These are phyloP conservation scores for Beverwykella pulmonaria DNA, from an alignment of 495 filamentous ascomycete species.

Conservation along the genomic window DNA sequence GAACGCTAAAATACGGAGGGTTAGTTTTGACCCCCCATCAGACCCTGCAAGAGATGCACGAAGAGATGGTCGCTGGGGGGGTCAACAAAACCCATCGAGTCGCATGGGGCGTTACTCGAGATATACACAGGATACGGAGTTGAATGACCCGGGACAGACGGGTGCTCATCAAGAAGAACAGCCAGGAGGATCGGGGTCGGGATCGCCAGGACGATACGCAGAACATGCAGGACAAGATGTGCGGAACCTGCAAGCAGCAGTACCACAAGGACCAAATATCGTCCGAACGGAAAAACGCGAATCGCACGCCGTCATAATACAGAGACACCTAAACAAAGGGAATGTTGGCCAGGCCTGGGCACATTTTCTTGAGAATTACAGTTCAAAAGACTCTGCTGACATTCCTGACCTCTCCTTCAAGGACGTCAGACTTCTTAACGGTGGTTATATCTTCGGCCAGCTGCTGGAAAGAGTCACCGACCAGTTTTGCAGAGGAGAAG, in stretches of 20 bases:
- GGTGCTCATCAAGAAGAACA: background rate
- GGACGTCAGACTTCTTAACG: conserved; percentile 1
- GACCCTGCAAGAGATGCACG: background rate
- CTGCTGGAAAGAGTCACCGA: conserved; percentile 12
- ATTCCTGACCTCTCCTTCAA: conserved; percentile 1
- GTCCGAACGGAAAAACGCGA: background rate
- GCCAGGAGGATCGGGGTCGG: background rate
- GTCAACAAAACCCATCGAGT: background rate
- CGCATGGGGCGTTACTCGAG: background rate
- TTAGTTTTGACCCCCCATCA: background rate
- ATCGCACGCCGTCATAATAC: background rate
- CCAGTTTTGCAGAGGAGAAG: conserved; percentile 1
- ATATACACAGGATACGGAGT: background rate
- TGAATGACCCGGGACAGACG: background rate
- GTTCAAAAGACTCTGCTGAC: conserved; percentile 5
- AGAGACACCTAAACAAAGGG: conserved; percentile 38
- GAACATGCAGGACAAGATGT: background rate
- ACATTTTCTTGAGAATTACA: conserved; percentile 45
- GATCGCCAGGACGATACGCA: background rate
- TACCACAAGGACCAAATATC: background rate
- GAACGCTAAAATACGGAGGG: background rate
- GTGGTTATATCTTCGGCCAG: conserved; percentile 16
- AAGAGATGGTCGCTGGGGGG: background rate
- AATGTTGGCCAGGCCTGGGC: conserved; percentile 42
- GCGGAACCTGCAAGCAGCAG: background rate